Percentiles rank a stretch among this genome's conserved stretches.
phyloP scores from a whole-genome alignment of 2,329 filamentous ascomycete species.

The Diaporthe eres region DNA sequence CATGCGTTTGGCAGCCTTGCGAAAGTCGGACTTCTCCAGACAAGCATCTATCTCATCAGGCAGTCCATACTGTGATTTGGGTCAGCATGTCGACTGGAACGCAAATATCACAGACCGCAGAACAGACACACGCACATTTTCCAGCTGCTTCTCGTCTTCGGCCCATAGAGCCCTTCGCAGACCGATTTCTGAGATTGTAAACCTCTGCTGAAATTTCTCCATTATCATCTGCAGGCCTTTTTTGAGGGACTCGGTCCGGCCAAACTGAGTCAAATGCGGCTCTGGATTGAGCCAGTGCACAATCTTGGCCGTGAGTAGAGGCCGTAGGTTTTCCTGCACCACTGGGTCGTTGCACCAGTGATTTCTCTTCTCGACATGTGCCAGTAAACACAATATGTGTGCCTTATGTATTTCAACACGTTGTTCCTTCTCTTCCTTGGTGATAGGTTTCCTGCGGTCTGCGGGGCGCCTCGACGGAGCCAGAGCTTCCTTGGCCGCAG shows the following conservation, averaged over 20 bases:
- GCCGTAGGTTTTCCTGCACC: constrained; percentile 76
- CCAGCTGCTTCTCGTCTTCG: constrained; percentile 73
- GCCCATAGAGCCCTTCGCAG: constrained; percentile 82
- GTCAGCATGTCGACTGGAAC: constrained; percentile 45
- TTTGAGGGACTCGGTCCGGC: constrained; percentile 81
- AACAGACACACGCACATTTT: constrained; percentile 61
- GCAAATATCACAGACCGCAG: constrained; percentile 32
- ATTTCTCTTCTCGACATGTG: constrained; percentile 84
- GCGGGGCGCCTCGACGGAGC: constrained; percentile 47
- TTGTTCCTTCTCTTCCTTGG: constrained; percentile 65
- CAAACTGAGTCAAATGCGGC: constrained; percentile 78
- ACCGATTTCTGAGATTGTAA: constrained; percentile 79
- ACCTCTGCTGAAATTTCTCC: constrained; percentile 78
- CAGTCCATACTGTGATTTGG: constrained; percentile 63
- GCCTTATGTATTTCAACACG: constrained; percentile 87
- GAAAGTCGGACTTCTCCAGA: constrained; percentile 81
- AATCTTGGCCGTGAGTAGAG: constrained; percentile 76
- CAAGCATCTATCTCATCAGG: constrained; percentile 76
- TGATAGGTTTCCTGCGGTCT: constrained; percentile 67
- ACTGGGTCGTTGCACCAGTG: constrained; percentile 86
- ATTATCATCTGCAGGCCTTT: constrained; percentile 81
- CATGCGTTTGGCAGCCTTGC: constrained; percentile 75
- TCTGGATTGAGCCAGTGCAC: constrained; percentile 78
- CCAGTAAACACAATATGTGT: constrained; percentile 86
- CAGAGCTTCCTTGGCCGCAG: constrained; percentile 57